phyloP scores from a whole-genome alignment of 1,139 yeast species.

The Yamadazyma sp. region DNA sequence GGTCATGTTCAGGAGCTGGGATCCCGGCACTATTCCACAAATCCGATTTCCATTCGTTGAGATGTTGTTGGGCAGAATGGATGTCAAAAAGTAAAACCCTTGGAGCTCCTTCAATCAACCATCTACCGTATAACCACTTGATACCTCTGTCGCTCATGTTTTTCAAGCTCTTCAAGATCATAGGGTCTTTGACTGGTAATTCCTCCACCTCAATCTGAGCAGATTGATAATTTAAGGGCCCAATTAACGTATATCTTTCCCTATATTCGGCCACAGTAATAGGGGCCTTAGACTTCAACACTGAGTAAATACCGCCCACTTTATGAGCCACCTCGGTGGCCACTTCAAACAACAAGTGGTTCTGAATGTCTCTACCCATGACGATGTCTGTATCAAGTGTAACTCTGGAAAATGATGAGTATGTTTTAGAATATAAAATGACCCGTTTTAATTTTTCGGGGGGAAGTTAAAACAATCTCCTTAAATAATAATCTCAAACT shows the following conservation, averaged over 20 bases:
- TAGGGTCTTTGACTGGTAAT: conserved; percentile 65
- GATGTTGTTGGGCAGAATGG: conserved; percentile 64
- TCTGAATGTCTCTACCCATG: conserved; percentile 75
- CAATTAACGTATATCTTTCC: conserved; percentile 82
- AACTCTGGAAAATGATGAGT: too few relatives aligned
- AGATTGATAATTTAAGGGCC: conserved; percentile 77
- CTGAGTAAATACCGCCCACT: conserved; percentile 97
- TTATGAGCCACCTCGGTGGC: conserved; percentile 98
- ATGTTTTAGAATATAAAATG: too few relatives aligned
- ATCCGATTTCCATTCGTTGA: conserved; percentile 94
- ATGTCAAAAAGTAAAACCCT: conserved; percentile 85
- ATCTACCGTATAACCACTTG: conserved; percentile 83
- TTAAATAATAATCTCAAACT: neutral
- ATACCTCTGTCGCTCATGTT: conserved; percentile 82
- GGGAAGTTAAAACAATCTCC: neutral
- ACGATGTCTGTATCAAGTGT: neutral
- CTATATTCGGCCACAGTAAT: conserved; percentile 93
- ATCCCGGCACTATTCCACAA: conserved; percentile 90
- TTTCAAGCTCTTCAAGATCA: conserved; percentile 60
- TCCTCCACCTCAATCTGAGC: conserved; percentile 96
- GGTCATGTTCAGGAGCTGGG: conserved; percentile 88
- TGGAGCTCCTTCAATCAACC: conserved; percentile 98
- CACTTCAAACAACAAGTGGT: conserved; percentile 86
- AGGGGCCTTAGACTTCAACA: conserved; percentile 93
- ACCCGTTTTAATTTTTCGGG: neutral